phyloP scores from a whole-genome alignment of 2,329 filamentous ascomycete species.

The Alternaria postmessia region DNA sequence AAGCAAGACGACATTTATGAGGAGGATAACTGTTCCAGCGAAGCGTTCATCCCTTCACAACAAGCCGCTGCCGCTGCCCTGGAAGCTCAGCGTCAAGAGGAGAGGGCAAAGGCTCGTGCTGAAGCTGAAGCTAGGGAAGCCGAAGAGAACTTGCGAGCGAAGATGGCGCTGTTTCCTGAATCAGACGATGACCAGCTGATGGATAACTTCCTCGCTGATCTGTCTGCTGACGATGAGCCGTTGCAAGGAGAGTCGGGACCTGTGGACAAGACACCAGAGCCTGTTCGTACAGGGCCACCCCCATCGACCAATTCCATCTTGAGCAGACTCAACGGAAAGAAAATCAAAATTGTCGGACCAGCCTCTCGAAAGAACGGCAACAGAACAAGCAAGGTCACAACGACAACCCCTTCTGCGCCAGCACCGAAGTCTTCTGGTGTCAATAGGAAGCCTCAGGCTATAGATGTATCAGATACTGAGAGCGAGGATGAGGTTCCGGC shows the following conservation, averaged over 20 bases:
- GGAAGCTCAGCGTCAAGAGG: constrained; percentile 33
- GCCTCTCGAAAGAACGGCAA: constrained; percentile 29
- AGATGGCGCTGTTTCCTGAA: constrained; percentile 45
- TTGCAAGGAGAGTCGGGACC: constrained; percentile 15
- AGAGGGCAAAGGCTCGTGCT: constrained; percentile 30
- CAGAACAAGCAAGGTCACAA: constrained; percentile 19
- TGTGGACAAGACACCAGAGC: constrained; percentile 8
- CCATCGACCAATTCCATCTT: constrained; percentile 40
- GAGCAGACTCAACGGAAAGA: constrained; percentile 43
- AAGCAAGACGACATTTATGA: constrained; percentile 40
- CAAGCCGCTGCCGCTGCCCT: constrained; percentile 35
- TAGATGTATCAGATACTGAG: constrained; percentile 39
- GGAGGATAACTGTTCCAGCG: constrained; percentile 39
- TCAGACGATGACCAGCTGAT: constrained; percentile 38
- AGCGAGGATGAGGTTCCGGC: constrained; percentile 47
- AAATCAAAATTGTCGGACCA: constrained; percentile 46
- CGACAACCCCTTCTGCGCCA: constrained; percentile 18
- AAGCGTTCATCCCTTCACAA: constrained; percentile 36
- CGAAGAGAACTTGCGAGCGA: constrained; percentile 46
- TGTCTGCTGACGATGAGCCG: constrained; percentile 32
- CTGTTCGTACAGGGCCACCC: constrained; percentile 22
- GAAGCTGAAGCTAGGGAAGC: constrained; percentile 37
- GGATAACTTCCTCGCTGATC: constrained; percentile 38
- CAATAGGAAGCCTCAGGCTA: constrained; percentile 26
- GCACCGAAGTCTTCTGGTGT: constrained; percentile 29